These are phyloP conservation scores for Trichoderma citrinoviride DNA, from an alignment of 2,329 filamentous ascomycete species.

Conservation along the genomic window DNA sequence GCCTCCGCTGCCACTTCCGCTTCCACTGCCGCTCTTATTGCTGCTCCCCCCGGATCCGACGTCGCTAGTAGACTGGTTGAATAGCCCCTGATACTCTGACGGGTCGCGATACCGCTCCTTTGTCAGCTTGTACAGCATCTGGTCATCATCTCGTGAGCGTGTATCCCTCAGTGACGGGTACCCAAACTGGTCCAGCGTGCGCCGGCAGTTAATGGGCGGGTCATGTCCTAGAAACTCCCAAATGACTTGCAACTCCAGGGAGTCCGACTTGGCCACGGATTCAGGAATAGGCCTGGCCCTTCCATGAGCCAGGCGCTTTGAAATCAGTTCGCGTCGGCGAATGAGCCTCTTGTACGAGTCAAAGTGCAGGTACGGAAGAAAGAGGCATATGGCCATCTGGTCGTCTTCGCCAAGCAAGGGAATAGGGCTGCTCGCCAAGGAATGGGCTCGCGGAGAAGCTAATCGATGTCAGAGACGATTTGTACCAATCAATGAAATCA, in stretches of 20 bases:
- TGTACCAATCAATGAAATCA: background rate
- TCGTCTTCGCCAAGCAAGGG: slow-evolving; percentile 31
- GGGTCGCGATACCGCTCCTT: slow-evolving; percentile 41
- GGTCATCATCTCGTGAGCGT: slow-evolving; percentile 59
- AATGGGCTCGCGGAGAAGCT: slow-evolving; percentile 40
- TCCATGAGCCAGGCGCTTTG: slow-evolving; percentile 51
- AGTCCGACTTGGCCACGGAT: slow-evolving; percentile 52
- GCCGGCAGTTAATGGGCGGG: slow-evolving; percentile 58
- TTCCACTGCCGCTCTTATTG: slow-evolving; percentile 31
- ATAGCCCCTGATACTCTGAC: slow-evolving; percentile 28
- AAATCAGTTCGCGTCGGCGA: slow-evolving; percentile 54
- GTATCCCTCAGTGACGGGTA: slow-evolving; percentile 62
- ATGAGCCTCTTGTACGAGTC: slow-evolving; percentile 61
- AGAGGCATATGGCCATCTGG: slow-evolving; percentile 47
- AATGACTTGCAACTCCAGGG: slow-evolving; percentile 57
- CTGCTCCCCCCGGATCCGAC: slow-evolving; percentile 16
- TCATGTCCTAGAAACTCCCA: slow-evolving; percentile 63
- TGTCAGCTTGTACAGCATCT: slow-evolving; percentile 66
- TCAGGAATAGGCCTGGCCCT: slow-evolving; percentile 55
- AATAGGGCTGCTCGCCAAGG: slow-evolving; percentile 31
- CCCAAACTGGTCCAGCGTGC: slow-evolving; percentile 62
- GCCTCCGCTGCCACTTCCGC: slow-evolving; percentile 30
- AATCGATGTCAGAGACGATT: accelerated
- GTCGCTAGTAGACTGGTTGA: slow-evolving; percentile 33
- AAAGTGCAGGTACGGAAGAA: slow-evolving; percentile 61